A percentile compares a stretch with the other conserved stretches of the same genome.
Conservation (phyloP, 2,329 filamentous ascomycete species). For the Neofusicoccum ribis region DNA sequence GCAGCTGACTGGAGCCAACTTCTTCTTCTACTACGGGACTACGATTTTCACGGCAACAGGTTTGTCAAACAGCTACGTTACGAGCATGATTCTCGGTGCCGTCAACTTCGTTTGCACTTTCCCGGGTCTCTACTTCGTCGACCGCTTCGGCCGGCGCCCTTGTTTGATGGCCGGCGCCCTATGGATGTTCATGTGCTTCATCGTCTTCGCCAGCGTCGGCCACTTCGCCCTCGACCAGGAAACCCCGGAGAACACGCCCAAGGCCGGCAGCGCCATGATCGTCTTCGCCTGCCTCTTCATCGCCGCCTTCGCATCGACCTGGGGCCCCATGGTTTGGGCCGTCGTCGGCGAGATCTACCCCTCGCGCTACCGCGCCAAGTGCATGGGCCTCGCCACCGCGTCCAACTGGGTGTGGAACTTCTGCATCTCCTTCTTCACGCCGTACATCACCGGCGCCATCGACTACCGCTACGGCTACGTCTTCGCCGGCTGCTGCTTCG, state of each 20-base stretch:
- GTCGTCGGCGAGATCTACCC: conserved; percentile 38
- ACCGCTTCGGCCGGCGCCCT: conserved; percentile 51
- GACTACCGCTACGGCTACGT: conserved; percentile 43
- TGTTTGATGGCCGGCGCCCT: conserved; percentile 48
- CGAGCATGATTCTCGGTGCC: conserved; percentile 49
- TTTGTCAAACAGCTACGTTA: conserved; percentile 42
- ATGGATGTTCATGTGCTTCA: conserved; percentile 56
- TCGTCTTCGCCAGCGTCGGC: conserved; percentile 53
- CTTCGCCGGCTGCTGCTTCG: conserved; percentile 39
- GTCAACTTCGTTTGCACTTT: conserved; percentile 53
- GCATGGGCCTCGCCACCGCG: conserved; percentile 41
- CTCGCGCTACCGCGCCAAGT: conserved; percentile 34
- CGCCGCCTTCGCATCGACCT: conserved; percentile 37
- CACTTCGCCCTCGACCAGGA: conserved; percentile 38
- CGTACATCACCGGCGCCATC: conserved; percentile 32
- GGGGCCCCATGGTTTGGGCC: conserved; percentile 35
- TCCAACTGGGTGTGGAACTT: conserved; percentile 37
- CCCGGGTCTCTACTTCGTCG: conserved; percentile 49
- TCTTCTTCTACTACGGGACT: conserved; percentile 45
- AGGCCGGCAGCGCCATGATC: conserved; percentile 34
- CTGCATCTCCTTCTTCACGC: conserved; percentile 55
- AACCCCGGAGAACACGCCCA: conserved; percentile 25
- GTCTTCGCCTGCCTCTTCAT: conserved; percentile 40
- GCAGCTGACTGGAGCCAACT: conserved; percentile 61
- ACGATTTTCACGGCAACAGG: conserved; percentile 27